These are phyloP conservation scores for Mycena capillaripes DNA, from an alignment of 768 basidiomycete genomes.

Conservation along the genomic window DNA sequence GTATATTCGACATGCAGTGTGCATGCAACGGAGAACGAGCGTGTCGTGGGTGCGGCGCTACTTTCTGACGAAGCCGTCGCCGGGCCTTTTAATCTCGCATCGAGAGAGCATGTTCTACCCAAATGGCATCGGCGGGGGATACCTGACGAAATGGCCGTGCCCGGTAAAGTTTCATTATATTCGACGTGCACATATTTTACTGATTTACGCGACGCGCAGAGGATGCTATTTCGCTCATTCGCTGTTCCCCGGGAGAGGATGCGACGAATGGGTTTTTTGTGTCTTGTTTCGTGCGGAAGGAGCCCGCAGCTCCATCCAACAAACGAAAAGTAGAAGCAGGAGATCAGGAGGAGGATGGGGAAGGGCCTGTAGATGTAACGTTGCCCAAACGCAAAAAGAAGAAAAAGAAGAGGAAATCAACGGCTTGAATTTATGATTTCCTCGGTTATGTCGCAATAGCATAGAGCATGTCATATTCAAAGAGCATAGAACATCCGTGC, in stretches of 20 bases:
- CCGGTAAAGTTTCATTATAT: conserved; percentile 53
- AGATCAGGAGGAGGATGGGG: conserved; percentile 37
- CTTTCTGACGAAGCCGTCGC: conserved; percentile 75
- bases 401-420: conserved; percentile 38
- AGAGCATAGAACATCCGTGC: conserved; percentile 23
- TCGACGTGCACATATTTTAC: neutral
- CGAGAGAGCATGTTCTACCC: conserved; percentile 77
- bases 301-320: conserved; percentile 13
- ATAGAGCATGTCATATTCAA: conserved; percentile 38
- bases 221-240: conserved; percentile 72
- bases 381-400: conserved; percentile 37
- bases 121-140: conserved; percentile 88
- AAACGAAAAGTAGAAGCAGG: conserved; percentile 44
- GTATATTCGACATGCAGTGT: conserved; percentile 99
- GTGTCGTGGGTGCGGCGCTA: conserved; percentile 85
- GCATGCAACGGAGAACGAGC: conserved; percentile 93
- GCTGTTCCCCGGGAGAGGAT: conserved; percentile 87
- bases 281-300: conserved; percentile 79
- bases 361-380: conserved; percentile 5
- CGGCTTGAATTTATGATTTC: neutral
- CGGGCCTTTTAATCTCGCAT: conserved; percentile 78
- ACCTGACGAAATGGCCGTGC: conserved; percentile 69
- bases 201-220: conserved; percentile 47
- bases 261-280: conserved; percentile 98
- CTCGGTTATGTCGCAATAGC: neutral